Evolutionary conservation across 2,329 filamentous ascomycete genomes (phyloP), one percentile per base, ranked within the genome.

Genomic region (Claviceps monticola): DNA sequence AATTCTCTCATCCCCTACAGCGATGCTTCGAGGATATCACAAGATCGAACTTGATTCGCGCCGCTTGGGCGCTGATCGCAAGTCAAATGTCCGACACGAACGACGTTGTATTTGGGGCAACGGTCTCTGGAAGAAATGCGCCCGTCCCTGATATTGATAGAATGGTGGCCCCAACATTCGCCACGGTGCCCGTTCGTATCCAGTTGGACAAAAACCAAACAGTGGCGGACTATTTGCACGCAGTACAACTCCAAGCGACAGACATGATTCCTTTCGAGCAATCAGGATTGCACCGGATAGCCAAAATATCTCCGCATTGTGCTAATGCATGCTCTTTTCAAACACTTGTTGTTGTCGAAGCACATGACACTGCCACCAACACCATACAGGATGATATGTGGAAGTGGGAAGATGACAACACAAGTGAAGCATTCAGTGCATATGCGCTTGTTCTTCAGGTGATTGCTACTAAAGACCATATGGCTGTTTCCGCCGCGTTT

Each of bases 41-140:
- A 0, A 47, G 49, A 2, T 50, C 59, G 0, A 59, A 50, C 0
- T 2, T 59, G 3, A 38, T 62, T 14, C 53, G 56, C 1, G 71
- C 74, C 34, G 77, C 79, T 0, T 71, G 75, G 58, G 70, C 72
- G 8, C 71, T 74, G 48, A 58, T 83, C 1, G 58, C 79, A 4
- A 63, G 69, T 17, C 64, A 66, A 6, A 81, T 81, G 55, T 59
- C 69, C 2, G 74, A 54, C 1, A 54, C 53, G 0, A 37, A 65
- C 1, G 70, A 73, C 49, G 62, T 73, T 11, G 59, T 69, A 5
- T 73, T 73, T 49, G 71, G 71, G 1, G 64, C 66, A 50, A 72
- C 69, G 0, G 57, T 73, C 1, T 69, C 69, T 3, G 71, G 72
- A 7, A 64, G 71, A 23, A 57, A 57, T 2, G 56, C 54, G 1